These are phyloP conservation scores for Neocatenulostroma microsporum DNA, from an alignment of 2,329 filamentous ascomycete species.

Conservation along the genomic window DNA sequence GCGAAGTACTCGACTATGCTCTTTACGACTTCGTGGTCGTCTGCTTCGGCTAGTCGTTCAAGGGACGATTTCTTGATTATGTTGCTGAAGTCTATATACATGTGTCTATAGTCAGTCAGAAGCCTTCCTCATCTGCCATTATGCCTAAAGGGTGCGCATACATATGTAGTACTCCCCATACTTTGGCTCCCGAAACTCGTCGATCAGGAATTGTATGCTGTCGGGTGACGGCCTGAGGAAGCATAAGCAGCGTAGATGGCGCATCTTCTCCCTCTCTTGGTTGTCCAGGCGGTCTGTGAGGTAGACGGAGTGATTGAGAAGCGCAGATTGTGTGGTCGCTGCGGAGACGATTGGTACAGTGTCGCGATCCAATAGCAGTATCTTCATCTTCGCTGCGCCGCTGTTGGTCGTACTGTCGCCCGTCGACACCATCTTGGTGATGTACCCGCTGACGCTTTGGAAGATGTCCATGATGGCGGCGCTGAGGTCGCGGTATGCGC, in stretches of 20 bases:
- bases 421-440: conserved; percentile 87
- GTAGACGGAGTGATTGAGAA: conserved; percentile 95
- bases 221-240: conserved; percentile 88
- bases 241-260: conserved; percentile 86
- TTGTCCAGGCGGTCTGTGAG: conserved; percentile 96
- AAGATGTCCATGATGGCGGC: conserved; percentile 74
- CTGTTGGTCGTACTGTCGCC: conserved; percentile 55
- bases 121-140: conserved; percentile 12
- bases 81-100: conserved; percentile 80
- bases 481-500: neutral
- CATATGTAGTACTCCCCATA: conserved; percentile 95
- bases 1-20: conserved; percentile 92
- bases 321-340: conserved; percentile 86
- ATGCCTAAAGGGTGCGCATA: conserved; percentile 29
- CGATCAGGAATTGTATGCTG: conserved; percentile 86
- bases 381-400: conserved; percentile 91
- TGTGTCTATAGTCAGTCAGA: conserved; percentile 32
- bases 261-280: conserved; percentile 86
- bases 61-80: conserved; percentile 93
- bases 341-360: conserved; percentile 91
- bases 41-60: conserved; percentile 87
- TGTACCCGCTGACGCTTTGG: conserved; percentile 85
- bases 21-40: conserved; percentile 95
- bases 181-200: conserved; percentile 90
- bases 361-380: conserved; percentile 84